Evolutionary conservation across 2,329 filamentous ascomycete genomes (phyloP), one percentile per base, ranked within the genome.

Genomic region (Claviceps maximensis): DNA sequence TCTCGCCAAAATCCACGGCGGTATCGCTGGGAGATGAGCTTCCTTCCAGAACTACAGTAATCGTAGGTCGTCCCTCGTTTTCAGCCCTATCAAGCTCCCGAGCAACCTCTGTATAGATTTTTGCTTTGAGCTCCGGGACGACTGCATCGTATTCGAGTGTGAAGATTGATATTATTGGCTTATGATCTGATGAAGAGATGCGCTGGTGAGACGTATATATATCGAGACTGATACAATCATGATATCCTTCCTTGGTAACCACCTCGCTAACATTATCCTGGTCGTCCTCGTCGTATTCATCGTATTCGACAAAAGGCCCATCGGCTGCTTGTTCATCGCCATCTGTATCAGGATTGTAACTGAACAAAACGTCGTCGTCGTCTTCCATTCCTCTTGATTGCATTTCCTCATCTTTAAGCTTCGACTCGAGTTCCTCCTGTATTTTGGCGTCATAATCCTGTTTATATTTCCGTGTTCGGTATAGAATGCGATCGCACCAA

Each of bases 401-500:
- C 87, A 96, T 89, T 58, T 95, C 87, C 55, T 88, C 83, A 58
- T 96, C 89, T 57, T 78, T 84, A 60, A 80, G 83, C 58, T 78
- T 81, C 0, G 85, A 77, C 23, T 83, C 78, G 53, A 81, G 79
- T 55, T 83, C 79, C 52, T 91, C 84, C 53, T 74, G 73, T 1
- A 78, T 64, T 53, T 78, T 82, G 38, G 72, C 71, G 50, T 89
- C 81, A 59, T 88, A 84, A 3, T 74, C 75, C 27, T 83, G 69
- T 57, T 79, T 83, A 61, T 93, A 83, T 47, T 74, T 78, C 42
- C 84, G 80, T 2, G 89, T 93, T 8, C 91, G 79, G 65, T 83
- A 98, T 1, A 98, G 69, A 47, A 98, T 90, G 17, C 93, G 85
- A 69, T 98, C 93, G 65, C 93, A 98, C 91, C 93, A 98, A 64